phyloP scores from a whole-genome alignment of 495 filamentous ascomycete genomes.

The Cercophora samala region DNA sequence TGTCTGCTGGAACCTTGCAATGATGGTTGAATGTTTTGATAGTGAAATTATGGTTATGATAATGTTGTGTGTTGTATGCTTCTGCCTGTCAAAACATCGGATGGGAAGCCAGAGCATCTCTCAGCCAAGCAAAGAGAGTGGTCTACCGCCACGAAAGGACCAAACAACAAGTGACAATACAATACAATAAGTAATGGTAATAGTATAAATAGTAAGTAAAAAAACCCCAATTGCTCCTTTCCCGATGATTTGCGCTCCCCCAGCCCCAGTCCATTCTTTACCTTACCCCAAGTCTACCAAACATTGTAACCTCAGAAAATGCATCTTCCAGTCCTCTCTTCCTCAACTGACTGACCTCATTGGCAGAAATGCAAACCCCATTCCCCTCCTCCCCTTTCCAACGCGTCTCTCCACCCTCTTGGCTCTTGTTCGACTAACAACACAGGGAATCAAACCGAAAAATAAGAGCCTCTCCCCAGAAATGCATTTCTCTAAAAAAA shows the following conservation, averaged over 20 bases:
- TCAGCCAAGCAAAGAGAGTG: not conserved
- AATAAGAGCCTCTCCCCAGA: slow-evolving; percentile 18
- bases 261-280: slow-evolving; percentile 1
- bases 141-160: not conserved
- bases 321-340: not conserved
- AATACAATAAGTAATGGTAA: not conserved
- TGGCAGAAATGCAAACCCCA: not conserved
- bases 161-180: not conserved
- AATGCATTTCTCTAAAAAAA: slow-evolving; percentile 7
- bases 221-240: not conserved
- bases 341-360: not conserved
- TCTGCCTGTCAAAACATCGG: not conserved
- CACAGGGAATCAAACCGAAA: slow-evolving; percentile 4
- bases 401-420: not conserved
- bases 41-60: not conserved
- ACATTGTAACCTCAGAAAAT: not conserved
- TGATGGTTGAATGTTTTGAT: not conserved
- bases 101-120: not conserved
- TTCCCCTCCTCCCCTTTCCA: not conserved
- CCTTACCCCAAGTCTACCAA: not conserved
- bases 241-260: not conserved
- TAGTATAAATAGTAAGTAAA: not conserved
- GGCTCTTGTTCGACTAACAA: slow-evolving; percentile 10
- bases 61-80: not conserved
- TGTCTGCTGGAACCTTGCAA: not conserved